Base-by-base conservation (phyloP, 2,329 filamentous ascomycete genomes). In the Immersiporthe knoxdaviesiana region DNA sequence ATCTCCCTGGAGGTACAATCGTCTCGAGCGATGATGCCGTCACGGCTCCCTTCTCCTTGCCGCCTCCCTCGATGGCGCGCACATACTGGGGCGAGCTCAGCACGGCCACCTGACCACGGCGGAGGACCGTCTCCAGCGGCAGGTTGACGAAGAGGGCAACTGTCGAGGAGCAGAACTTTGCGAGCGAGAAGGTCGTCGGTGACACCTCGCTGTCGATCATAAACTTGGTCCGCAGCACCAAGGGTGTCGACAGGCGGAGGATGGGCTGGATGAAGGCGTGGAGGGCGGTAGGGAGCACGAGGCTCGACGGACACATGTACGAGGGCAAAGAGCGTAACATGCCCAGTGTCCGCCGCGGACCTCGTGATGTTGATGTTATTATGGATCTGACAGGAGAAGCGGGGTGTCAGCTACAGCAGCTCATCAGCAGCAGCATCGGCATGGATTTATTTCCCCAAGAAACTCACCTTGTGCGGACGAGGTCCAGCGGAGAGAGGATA, bases 41-140 rank as follows among this genome's bases (percentile, higher is more conserved):
- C n/a, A n/a, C n/a, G 62, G 80, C 78, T 41, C 78, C 77, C 3
- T 78, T 68, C 35, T 56, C 65, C 1, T 72, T n/a, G 61, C 67
- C 16, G 18, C 66, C 27, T 37, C 64, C 75, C 27, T 84, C 81
- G 3, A 87, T 79, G 0, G 88, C 86, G 14, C 79, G 78, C 2
- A 85, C 73, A 68, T 88, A 86, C 14, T 81, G 75, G 1, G 85
- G 84, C 18, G 84, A 84, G 21, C 85, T 85, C 60, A 93, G 84
- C 0, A 93, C 89, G 1, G 90, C 85, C 70, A 96, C 91, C 79
- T 99, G 96, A 6, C 93, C 95, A 70, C 96, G 89, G 62, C 96
- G 90, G 10, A 98, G 86, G 21, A 97, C 92, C 0, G 95, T 98
- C 80, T 99, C 96, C 5, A 98, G 84, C 0, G 96, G 96, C 16